Conservation (phyloP, 331 rosid species). For the Acacia pycnantha region DNA sequence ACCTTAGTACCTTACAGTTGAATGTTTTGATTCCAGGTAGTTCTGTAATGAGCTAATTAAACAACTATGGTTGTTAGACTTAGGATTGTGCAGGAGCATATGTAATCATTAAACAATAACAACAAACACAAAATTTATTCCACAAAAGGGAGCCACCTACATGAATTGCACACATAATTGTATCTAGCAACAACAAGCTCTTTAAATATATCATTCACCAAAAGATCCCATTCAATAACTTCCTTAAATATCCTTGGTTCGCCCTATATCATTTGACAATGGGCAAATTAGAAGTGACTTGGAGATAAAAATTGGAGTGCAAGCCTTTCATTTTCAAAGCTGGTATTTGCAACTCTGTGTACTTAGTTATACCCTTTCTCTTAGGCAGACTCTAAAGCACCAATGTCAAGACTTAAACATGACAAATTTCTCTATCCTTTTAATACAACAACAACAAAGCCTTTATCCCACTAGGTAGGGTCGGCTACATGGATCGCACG, state of each 20-base stretch:
- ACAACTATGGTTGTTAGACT: not conserved
- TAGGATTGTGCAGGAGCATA: not conserved
- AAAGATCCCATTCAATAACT: not conserved
- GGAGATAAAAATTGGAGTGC: not conserved
- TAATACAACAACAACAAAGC: not conserved
- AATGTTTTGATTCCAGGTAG: not conserved
- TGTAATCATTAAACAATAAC: not conserved
- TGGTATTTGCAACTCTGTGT: not conserved
- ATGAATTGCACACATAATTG: too few species aligned
- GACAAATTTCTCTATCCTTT: not conserved
- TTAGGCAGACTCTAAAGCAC: not conserved
- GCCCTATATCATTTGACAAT: not conserved
- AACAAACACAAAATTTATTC: not conserved
- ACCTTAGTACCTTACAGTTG: not conserved
- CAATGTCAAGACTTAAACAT: not conserved
- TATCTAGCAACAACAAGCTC: not conserved
- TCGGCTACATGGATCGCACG: too few species aligned
- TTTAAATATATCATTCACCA: not conserved
- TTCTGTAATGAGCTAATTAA: not conserved
- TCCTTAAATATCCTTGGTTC: not conserved
- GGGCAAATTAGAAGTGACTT: not conserved
- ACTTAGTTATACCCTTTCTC: not conserved
- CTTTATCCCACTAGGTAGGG: too few species aligned
- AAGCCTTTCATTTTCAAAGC: not conserved
- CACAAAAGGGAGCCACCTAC: not conserved